Percentiles rank a stretch among this genome's conserved stretches.
phyloP scores from a whole-genome alignment of 371 early-diverging fungal genomes.

The Mycotypha africana region DNA sequence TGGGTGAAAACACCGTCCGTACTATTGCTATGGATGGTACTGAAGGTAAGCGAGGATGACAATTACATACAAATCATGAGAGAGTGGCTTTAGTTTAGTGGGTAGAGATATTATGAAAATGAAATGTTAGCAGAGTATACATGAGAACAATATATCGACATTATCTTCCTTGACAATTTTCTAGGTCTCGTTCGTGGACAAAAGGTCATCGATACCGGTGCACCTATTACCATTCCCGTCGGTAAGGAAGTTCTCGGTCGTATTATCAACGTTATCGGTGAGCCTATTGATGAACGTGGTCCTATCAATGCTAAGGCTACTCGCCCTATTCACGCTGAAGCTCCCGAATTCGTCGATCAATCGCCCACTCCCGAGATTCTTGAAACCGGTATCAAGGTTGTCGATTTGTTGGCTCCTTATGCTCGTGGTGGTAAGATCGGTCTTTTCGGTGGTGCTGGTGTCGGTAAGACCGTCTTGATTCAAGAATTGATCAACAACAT shows the following conservation, averaged over 20 bases:
- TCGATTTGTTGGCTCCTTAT: slow-evolving; percentile 94
- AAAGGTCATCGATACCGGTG: slow-evolving; percentile 86
- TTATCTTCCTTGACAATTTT: too few relatives aligned
- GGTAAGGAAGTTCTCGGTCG: slow-evolving; percentile 93
- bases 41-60: too few relatives aligned
- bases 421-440: slow-evolving; percentile 97
- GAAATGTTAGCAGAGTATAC: too few relatives aligned
- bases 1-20: slow-evolving; percentile 95
- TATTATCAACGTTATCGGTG: slow-evolving; percentile 95
- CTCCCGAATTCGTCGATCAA: slow-evolving; percentile 94
- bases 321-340: slow-evolving; percentile 87
- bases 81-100: too few relatives aligned
- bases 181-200: slow-evolving; percentile 95
- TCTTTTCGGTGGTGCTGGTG: slow-evolving; percentile 96
- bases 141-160: too few relatives aligned
- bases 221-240: slow-evolving; percentile 88
- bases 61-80: too few relatives aligned
- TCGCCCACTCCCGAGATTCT: slow-evolving; percentile 93
- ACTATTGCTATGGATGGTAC: slow-evolving; percentile 98
- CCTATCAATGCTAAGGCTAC: slow-evolving; percentile 87
- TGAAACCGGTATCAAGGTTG: slow-evolving; percentile 97
- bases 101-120: too few relatives aligned
- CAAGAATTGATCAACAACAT: slow-evolving; percentile 97
- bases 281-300: slow-evolving; percentile 95
- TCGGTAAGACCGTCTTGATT: slow-evolving; percentile 97